phyloP scores from a whole-genome alignment of 1,284 basidiomycete genomes.

The Pseudozyma hubeiensis region DNA sequence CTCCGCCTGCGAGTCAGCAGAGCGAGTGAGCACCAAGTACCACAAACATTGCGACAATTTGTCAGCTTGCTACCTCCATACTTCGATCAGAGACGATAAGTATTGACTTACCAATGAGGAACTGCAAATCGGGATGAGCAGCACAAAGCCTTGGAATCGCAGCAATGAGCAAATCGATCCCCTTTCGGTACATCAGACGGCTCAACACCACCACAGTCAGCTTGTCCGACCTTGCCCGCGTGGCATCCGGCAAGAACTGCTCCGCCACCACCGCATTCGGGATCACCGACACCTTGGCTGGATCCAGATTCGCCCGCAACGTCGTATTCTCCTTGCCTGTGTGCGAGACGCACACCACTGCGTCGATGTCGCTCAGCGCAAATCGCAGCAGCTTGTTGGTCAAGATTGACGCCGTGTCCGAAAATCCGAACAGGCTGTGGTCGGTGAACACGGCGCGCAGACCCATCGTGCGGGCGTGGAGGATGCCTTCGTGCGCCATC shows the following conservation, averaged over 20 bases:
- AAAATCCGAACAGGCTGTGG: slow-evolving; percentile 94
- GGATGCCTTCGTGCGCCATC: slow-evolving; percentile 89
- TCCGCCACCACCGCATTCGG: slow-evolving; percentile 93
- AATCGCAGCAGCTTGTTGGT: slow-evolving; percentile 94
- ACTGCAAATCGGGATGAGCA: slow-evolving; percentile 83
- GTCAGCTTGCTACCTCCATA: no score
- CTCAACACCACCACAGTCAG: slow-evolving; percentile 93
- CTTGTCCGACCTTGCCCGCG: slow-evolving; percentile 12
- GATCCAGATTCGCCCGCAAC: slow-evolving; percentile 77
- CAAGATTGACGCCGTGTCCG: slow-evolving; percentile 92
- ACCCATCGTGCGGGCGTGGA: slow-evolving; percentile 76
- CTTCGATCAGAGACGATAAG: no score
- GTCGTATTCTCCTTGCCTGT: slow-evolving; percentile 92
- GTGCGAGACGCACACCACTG: slow-evolving; percentile 95
- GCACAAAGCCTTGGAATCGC: slow-evolving; percentile 89
- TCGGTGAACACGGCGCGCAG: slow-evolving; percentile 94
- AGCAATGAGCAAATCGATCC: slow-evolving; percentile 92
- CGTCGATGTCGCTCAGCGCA: slow-evolving; percentile 88
- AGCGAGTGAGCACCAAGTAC: not conserved
- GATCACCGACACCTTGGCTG: slow-evolving; percentile 72
- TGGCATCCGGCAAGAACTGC: slow-evolving; percentile 79
- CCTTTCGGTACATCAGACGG: slow-evolving; percentile 95
- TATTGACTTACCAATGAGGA: slow-evolving; percentile 79
- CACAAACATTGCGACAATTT: no score
- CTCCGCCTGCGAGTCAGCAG: slow-evolving; percentile 72